A percentile compares a stretch with the other conserved stretches of the same genome.
These are phyloP conservation scores for Pseudogymnoascus sp. DNA, from an alignment of 2,329 filamentous ascomycete species.

Conservation along the genomic window DNA sequence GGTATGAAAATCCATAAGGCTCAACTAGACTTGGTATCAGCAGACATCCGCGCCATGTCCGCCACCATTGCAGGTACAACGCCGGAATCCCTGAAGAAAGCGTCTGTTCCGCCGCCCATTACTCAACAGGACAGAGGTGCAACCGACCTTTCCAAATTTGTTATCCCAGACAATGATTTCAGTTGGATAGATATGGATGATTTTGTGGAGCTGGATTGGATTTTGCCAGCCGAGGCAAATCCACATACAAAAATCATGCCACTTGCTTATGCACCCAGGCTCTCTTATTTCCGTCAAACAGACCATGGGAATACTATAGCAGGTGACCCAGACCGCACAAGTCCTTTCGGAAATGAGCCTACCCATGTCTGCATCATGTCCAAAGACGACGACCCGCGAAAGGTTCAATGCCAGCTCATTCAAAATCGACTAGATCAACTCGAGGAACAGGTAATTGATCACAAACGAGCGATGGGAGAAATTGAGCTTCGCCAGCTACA, in stretches of 20 bases:
- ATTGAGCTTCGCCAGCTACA: constrained; percentile 61
- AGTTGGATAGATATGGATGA: constrained; percentile 99
- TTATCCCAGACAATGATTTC: constrained; percentile 89
- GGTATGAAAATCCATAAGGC: constrained; percentile 95
- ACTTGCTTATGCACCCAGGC: constrained; percentile 82
- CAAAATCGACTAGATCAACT: constrained; percentile 72
- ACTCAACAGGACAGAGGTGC: constrained; percentile 49
- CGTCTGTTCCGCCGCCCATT: constrained; percentile 42
- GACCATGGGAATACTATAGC: constrained; percentile 77
- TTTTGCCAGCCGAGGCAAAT: constrained; percentile 79
- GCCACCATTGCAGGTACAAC: constrained; percentile 79
- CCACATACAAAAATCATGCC: constrained; percentile 92
- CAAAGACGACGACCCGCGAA: constrained; percentile 76
- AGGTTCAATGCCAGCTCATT: constrained; percentile 81
- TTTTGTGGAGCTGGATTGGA: constrained; percentile 97
- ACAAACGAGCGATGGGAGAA: constrained; percentile 66
- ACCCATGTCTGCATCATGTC: constrained; percentile 97
- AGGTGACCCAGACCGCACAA: constrained; percentile 74
- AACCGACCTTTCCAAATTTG: constrained; percentile 78
- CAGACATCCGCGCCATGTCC: constrained; percentile 88
- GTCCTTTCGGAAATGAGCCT: constrained; percentile 85
- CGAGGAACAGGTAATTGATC: constrained; percentile 67
- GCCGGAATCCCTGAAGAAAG: constrained; percentile 64
- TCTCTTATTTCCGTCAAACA: constrained; percentile 96
- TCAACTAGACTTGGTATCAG: constrained; percentile 83